Conservation (phyloP, 2,329 filamentous ascomycete genomes). For the Colletotrichum sp. region DNA sequence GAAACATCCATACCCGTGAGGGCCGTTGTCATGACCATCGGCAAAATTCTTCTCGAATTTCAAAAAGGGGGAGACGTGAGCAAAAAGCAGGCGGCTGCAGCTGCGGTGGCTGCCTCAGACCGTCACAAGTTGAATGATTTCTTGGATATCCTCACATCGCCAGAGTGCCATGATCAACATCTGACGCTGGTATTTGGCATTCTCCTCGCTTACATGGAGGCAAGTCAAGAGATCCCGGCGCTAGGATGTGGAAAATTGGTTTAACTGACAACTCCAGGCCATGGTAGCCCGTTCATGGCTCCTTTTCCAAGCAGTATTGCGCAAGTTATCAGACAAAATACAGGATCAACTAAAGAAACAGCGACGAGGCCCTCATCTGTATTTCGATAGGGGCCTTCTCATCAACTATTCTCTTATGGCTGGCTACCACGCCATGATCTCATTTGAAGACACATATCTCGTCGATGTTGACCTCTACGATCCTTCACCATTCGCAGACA, state of each 20-base stretch:
- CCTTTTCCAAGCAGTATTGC: neutral
- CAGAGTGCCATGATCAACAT: neutral
- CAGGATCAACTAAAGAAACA: neutral
- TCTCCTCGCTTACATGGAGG: neutral
- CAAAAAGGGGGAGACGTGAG: neutral
- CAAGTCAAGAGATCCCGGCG: neutral
- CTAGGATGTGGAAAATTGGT: neutral
- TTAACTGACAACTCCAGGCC: neutral
- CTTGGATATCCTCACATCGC: neutral
- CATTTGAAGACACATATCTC: neutral
- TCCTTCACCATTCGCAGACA: neutral
- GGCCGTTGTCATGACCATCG: neutral
- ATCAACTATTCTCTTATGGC: neutral
- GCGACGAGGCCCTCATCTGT: neutral
- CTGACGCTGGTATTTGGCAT: conserved; percentile 3
- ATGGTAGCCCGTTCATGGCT: conserved; percentile 7
- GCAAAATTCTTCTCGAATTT: neutral
- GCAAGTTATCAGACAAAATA: neutral
- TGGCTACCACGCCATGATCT: neutral
- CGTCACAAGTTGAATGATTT: neutral
- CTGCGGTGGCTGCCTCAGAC: neutral
- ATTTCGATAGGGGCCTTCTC: neutral
- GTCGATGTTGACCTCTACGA: neutral
- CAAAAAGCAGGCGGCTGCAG: neutral
- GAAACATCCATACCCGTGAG: neutral